Evolutionary conservation across 2,329 filamentous ascomycete genomes (phyloP).

Genomic region (Raffaelea arxii): DNA sequence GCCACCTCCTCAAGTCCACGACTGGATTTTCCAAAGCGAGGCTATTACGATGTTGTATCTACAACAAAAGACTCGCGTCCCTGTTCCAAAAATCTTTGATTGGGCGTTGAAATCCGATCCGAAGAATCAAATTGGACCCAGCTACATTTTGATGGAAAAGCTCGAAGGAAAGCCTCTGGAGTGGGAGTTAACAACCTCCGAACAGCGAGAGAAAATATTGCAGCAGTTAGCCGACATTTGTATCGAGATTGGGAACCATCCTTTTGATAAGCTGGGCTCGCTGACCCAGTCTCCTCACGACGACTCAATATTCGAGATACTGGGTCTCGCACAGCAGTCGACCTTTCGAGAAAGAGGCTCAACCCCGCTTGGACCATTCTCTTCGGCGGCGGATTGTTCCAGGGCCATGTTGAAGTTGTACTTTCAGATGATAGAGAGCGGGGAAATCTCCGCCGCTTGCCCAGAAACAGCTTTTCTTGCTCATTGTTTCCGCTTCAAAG

Average conservation of each 20-base stretch:
- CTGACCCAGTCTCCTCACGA: background rate
- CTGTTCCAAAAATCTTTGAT: no score
- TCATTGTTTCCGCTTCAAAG: background rate
- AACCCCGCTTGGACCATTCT: background rate
- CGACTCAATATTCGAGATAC: background rate
- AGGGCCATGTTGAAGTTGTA: no score
- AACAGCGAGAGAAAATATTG: constrained; percentile 21
- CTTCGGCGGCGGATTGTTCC: background rate
- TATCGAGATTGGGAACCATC: constrained; percentile 22
- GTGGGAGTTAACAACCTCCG: constrained; percentile 20
- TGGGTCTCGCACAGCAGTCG: background rate
- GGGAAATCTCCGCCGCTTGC: background rate
- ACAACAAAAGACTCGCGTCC: no score
- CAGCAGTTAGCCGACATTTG: constrained; percentile 21
- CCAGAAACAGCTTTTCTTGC: background rate
- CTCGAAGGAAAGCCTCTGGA: constrained; percentile 23
- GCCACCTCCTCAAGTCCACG: no score
- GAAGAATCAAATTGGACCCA: constrained; percentile 22
- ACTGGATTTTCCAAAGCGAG: no score
- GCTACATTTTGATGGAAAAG: constrained; percentile 33
- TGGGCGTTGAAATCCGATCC: no score
- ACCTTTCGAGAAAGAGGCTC: background rate
- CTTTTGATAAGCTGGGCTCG: constrained; percentile 14
- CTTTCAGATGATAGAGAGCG: background rate
- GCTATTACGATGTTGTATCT: no score